Evolutionary conservation across 1,284 basidiomycete species (phyloP), one percentile per base, ranked within the genome.

Genomic region (Schizophyllum amplum): DNA sequence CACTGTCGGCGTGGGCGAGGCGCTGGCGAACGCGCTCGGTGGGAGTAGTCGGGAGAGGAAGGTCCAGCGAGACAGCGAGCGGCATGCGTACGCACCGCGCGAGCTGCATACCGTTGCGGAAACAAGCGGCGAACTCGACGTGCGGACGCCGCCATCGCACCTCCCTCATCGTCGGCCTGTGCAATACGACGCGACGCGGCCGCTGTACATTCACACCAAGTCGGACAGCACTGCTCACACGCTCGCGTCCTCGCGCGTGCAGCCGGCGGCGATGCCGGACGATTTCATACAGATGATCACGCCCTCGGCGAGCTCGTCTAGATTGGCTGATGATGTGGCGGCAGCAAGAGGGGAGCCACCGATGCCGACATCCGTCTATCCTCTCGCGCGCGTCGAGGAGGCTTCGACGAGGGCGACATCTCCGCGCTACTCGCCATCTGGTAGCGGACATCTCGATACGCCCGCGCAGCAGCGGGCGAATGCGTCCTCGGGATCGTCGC

Each of bases 11-110:
- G 55, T 65, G 5, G 64, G 64, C 50, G 78, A 82, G 59, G 75
- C 76, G 23, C 70, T 83, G 42, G 74, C 74, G 0, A 75, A 74
- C 63, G 69, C 75, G 20, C 63, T 69, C 48, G 56, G 58, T 52
- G 55, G 54, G 61, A 55, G 57, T n/a, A 54, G 57, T 50, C 64
- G 64, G 57, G 61, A 61, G 5, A 76, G 74, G 59, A 66, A 69
- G n/a, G 80, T 80, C 58, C 79, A 76, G 61, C 78, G 76, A 17
- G 33, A 42, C 11, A 17, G 13, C 11, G 33, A 9, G 17, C 33
- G 33, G 2, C 33, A 42, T 13, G 33, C 4, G 17, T 17, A 13
- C 2, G 11, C 33, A 17, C 33, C 33, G 33, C 33, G 33, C 33
- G n/a, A n/a, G n/a, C n/a, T n/a, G n/a, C n/a, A n/a, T n/a, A n/a